Base-by-base conservation (phyloP, 2,329 filamentous ascomycete species). In the Lasiodiplodia gonubiensis region DNA sequence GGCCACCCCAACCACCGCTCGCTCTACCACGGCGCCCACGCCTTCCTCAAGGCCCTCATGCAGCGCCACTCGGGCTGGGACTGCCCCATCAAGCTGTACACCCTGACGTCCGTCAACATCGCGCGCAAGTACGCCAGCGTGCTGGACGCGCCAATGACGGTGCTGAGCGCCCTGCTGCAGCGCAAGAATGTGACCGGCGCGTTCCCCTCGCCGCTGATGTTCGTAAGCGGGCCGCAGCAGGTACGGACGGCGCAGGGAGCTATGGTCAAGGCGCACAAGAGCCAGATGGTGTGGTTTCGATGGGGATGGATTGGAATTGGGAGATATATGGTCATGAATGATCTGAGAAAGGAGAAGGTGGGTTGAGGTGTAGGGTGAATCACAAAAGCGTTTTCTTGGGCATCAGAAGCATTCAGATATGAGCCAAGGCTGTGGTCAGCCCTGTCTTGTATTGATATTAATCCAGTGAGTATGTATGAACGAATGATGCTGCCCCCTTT, bases 251-350 rank as follows among this genome's bases (percentile, higher is more conserved):
- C 92, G 8, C 90, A 94, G 82, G 85, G 83, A 66, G 94, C 95
- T 37, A 99, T 99, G 95, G 93, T 92, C 1, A 85, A 86, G 66
- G 94, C 92, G 33, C 95, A 99, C 82, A 85, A 89, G 80, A 97
- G 93, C 79, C 95, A 99, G 85, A 99, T 99, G 95, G 88, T 92
- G 46, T 99, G 95, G 95, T 99, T 98, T 77, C 88, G 95, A 8
- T 98, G 93, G 87, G 92, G 93, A 2, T 99, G 94, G 93, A 97
- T 99, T 75, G 86, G 88, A 0, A 77, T 97, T 67, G 95, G 93
- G 74, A 85, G 95, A 69, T 99, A 98, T 80, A 98, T 99, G 95
- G 86, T 93, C 67, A 86, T 98, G 37, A 99, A 99, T 79, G 94
- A 98, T 77, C 77, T 99, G 79, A 86, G 84, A 75, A 83, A 84